These are phyloP conservation scores for Ceriops decandra DNA, from an alignment of 345 rosid genomes.

Conservation along the genomic window DNA sequence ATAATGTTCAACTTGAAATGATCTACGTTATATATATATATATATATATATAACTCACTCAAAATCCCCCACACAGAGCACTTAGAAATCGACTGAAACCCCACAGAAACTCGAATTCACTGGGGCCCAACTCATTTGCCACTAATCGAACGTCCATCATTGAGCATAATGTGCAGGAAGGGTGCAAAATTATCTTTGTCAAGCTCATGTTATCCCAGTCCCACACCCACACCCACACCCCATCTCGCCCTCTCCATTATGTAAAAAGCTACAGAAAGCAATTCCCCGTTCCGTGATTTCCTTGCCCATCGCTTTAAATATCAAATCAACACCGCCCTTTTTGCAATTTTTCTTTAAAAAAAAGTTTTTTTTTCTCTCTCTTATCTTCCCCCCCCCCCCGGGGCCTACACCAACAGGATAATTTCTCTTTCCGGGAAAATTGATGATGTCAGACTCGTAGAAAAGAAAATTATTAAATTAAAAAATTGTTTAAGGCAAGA, in stretches of 20 bases:
- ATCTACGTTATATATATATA: no score
- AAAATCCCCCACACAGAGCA: no score
- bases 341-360: neutral
- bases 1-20: no score
- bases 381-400: rapidly evolving
- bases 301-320: neutral
- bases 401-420: no score
- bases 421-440: neutral
- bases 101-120: no score
- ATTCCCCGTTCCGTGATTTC: neutral
- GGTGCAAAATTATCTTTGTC: neutral
- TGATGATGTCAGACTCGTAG: neutral
- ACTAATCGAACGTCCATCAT: conserved; percentile 21
- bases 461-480: neutral
- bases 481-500: no score
- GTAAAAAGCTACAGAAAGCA: conserved; percentile 1
- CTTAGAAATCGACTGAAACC: no score
- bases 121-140: no score
- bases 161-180: conserved; percentile 1
- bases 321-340: neutral
- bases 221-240: no score
- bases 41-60: no score
- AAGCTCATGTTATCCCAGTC: neutral
- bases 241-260: neutral
- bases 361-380: no score